A percentile compares a stretch with the other conserved stretches of the same genome.
Evolutionary conservation across 2,329 filamentous ascomycete genomes (phyloP).

Genomic region (Nannizziopsis arthrosporioides): DNA sequence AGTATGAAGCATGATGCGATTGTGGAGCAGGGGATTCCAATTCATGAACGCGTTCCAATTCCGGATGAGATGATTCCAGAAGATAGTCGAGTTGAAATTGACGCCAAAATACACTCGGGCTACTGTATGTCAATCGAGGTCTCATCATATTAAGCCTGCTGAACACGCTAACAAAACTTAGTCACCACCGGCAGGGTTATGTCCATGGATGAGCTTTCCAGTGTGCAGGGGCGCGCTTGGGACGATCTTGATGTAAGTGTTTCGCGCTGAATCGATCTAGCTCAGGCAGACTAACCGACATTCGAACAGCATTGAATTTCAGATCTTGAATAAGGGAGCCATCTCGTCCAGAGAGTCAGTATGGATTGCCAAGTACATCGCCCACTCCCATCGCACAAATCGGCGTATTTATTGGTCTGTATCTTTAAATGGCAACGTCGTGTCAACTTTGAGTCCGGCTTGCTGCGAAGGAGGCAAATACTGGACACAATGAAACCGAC

Average conservation of each 20-base stretch:
- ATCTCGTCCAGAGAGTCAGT: background rate
- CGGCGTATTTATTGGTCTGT: no score
- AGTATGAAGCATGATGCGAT: slow-evolving; percentile 43
- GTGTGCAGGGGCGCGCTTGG: slow-evolving; percentile 78
- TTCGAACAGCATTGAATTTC: slow-evolving; percentile 1
- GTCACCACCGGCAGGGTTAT: slow-evolving; percentile 78
- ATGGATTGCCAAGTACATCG: no score
- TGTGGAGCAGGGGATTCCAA: slow-evolving; percentile 49
- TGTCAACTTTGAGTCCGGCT: no score
- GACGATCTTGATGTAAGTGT: slow-evolving; percentile 43
- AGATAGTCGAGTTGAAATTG: slow-evolving; percentile 95
- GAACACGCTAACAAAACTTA: slow-evolving; percentile 37
- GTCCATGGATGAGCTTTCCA: slow-evolving; percentile 66
- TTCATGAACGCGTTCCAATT: slow-evolving; percentile 79
- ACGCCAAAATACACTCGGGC: slow-evolving; percentile 91
- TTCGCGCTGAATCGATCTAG: background rate
- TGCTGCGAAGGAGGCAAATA: no score
- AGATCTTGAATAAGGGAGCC: background rate
- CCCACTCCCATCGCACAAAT: no score
- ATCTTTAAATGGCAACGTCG: no score
- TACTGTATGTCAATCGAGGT: slow-evolving; percentile 43
- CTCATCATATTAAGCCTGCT: slow-evolving; percentile 50
- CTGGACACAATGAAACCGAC: no score
- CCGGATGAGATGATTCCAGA: slow-evolving; percentile 88
- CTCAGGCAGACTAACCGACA: slow-evolving; percentile 2